These are phyloP conservation scores for Phytophthora agathidicida DNA, from an alignment of 352 stramenopile genomes.

Conservation along the genomic window DNA sequence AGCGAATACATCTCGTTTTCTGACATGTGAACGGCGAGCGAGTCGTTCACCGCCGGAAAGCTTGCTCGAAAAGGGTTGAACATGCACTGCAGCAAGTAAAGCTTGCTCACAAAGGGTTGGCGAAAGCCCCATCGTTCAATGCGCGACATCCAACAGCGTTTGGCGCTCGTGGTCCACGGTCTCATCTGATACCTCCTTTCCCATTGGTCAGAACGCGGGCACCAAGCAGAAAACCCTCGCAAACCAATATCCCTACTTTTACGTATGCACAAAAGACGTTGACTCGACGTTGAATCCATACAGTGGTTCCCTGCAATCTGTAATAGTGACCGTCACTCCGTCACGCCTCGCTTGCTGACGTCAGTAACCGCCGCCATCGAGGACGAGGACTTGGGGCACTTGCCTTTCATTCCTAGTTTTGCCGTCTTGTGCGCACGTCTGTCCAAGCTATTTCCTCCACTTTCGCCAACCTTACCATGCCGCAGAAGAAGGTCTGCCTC, in stretches of 20 bases:
- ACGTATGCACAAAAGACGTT: slow-evolving; percentile 20
- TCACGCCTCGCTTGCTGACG: slow-evolving; percentile 8
- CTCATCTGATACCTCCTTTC: slow-evolving; percentile 1
- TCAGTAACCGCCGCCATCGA: too few species aligned
- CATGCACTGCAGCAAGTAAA: too few species aligned
- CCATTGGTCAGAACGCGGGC: slow-evolving; percentile 11
- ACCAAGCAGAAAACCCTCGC: slow-evolving; percentile 29
- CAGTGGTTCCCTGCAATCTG: slow-evolving; percentile 4
- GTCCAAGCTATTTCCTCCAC: not conserved
- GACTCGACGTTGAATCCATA: slow-evolving; percentile 11
- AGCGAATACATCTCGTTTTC: not conserved
- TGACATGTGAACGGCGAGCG: too few species aligned
- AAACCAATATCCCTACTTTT: slow-evolving; percentile 22
- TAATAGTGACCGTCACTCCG: slow-evolving; percentile 16
- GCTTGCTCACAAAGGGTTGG: too few species aligned
- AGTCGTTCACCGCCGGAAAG: slow-evolving; percentile 16
- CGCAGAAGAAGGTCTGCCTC: slow-evolving; percentile 79
- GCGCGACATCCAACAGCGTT: too few species aligned
- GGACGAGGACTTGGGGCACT: not conserved
- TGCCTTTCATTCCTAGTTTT: slow-evolving; percentile 33
- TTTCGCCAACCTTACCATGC: slow-evolving; percentile 26
- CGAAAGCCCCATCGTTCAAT: too few species aligned
- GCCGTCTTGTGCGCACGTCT: slow-evolving; percentile 13
- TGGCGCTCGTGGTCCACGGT: too few species aligned
- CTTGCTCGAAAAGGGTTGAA: too few species aligned